phyloP scores from a whole-genome alignment of 768 basidiomycete species.

The Boletus vinaceobasis region DNA sequence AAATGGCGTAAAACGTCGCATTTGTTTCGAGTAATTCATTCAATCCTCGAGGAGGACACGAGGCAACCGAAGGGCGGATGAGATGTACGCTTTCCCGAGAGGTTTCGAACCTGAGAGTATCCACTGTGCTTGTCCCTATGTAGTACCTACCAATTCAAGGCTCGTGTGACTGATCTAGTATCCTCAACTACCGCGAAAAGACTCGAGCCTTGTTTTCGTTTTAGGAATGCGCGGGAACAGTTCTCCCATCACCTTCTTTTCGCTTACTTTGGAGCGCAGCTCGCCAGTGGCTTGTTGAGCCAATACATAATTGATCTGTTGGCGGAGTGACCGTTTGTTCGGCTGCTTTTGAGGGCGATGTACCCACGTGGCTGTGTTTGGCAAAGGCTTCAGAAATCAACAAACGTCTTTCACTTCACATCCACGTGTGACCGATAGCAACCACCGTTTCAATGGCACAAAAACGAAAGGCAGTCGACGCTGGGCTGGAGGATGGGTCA shows the following conservation, averaged over 20 bases:
- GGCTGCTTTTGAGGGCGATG: too few relatives aligned
- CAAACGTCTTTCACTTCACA: slow-evolving; percentile 1
- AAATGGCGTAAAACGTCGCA: slow-evolving; percentile 15
- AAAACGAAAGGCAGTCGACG: slow-evolving; percentile 28
- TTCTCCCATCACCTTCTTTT: too few relatives aligned
- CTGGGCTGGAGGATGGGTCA: slow-evolving; percentile 4
- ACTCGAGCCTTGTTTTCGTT: not conserved
- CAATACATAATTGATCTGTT: not conserved
- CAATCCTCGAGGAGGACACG: slow-evolving; percentile 22
- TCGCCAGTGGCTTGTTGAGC: not conserved
- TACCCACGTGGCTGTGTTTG: slow-evolving; percentile 23
- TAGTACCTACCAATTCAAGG: not conserved
- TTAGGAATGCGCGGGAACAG: not conserved
- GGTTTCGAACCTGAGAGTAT: not conserved
- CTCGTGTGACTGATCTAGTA: slow-evolving; percentile 1
- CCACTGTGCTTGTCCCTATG: not conserved
- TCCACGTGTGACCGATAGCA: slow-evolving; percentile 1
- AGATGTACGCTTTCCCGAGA: not conserved
- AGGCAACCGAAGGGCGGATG: slow-evolving; percentile 14
- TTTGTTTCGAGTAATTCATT: slow-evolving; percentile 15
- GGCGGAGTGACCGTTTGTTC: not conserved
- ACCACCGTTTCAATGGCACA: slow-evolving; percentile 17
- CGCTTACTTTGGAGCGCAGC: too few relatives aligned
- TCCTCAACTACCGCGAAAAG: not conserved
- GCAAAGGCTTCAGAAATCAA: slow-evolving; percentile 20